These are phyloP conservation scores for Mycena vitilis DNA, from an alignment of 768 basidiomycete genomes.

Conservation along the genomic window DNA sequence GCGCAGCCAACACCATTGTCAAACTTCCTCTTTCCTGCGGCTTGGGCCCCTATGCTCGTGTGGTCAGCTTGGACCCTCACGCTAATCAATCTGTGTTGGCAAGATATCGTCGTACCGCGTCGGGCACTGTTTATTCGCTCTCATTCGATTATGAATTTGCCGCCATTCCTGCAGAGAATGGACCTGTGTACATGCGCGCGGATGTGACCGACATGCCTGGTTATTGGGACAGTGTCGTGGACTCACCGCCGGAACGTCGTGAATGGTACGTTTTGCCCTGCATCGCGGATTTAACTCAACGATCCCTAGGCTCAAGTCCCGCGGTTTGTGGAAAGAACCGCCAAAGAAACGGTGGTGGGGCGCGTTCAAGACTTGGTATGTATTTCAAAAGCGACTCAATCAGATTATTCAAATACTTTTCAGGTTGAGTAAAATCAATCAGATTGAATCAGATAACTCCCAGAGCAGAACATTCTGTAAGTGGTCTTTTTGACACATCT, in stretches of 20 bases:
- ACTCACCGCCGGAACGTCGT: conserved; percentile 6
- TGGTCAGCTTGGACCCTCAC: conserved; percentile 1
- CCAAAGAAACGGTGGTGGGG: conserved; percentile 18
- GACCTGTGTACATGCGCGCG: conserved; percentile 18
- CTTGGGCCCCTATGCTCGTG: conserved; percentile 9
- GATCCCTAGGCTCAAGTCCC: neutral
- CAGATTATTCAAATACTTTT: neutral
- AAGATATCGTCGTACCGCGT: neutral
- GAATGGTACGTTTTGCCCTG: conserved; percentile 8
- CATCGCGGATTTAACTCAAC: neutral
- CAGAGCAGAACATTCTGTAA: too few relatives aligned
- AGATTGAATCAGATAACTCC: conserved; percentile 6
- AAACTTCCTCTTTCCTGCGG: conserved; percentile 1
- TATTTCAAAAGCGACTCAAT: neutral
- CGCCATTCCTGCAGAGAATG: conserved; percentile 18
- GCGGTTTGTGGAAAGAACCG: neutral
- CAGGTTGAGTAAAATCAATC: conserved; percentile 6
- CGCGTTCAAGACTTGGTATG: conserved; percentile 9
- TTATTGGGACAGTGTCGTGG: conserved; percentile 23
- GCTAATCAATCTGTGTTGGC: conserved; percentile 2
- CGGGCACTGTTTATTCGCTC: neutral
- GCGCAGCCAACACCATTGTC: conserved; percentile 17
- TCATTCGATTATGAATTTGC: conserved; percentile 23
- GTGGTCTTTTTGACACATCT: too few relatives aligned
- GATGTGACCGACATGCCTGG: conserved; percentile 25